Conservation (phyloP, 2,329 filamentous ascomycete genomes). For the Cytospora schulzeri region DNA sequence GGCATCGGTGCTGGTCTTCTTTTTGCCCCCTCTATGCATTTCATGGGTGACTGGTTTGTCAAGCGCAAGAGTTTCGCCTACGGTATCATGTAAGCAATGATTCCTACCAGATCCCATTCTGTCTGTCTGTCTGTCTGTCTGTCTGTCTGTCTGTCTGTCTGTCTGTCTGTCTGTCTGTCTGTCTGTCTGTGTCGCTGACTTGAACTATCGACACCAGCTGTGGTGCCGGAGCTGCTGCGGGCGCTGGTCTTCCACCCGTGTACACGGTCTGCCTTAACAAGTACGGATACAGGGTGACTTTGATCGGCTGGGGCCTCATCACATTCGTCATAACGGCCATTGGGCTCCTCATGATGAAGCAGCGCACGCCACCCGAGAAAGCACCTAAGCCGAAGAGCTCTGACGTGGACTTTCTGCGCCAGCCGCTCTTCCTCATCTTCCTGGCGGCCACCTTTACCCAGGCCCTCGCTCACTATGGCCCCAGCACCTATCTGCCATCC, state of each 20-base stretch:
- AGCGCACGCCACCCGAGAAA: neutral
- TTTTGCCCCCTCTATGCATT: constrained; percentile 4
- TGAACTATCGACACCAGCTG: neutral
- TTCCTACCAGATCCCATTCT: neutral
- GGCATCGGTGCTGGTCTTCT: constrained; percentile 5
- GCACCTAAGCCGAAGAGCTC: neutral
- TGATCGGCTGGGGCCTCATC: constrained; percentile 5
- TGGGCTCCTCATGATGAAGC: constrained; percentile 7
- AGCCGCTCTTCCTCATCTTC: constrained; percentile 6
- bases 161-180: too few relatives aligned
- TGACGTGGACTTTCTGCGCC: constrained; percentile 1
- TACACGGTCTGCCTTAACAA: constrained; percentile 5
- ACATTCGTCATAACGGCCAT: constrained; percentile 3
- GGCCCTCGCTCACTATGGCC: constrained; percentile 3
- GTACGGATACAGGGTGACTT: constrained; percentile 1
- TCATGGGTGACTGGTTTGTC: constrained; percentile 6
- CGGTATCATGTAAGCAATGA: neutral
- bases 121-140: neutral
- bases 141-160: neutral
- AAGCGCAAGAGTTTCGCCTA: constrained; percentile 7
- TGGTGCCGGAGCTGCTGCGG: neutral
- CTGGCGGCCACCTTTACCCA: neutral
- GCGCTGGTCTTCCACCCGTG: neutral
- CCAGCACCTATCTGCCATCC: constrained; percentile 4
- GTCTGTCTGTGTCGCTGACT: too few relatives aligned